Base-by-base conservation (phyloP, 805 yeast species). In the Brettanomyces anomalus region DNA sequence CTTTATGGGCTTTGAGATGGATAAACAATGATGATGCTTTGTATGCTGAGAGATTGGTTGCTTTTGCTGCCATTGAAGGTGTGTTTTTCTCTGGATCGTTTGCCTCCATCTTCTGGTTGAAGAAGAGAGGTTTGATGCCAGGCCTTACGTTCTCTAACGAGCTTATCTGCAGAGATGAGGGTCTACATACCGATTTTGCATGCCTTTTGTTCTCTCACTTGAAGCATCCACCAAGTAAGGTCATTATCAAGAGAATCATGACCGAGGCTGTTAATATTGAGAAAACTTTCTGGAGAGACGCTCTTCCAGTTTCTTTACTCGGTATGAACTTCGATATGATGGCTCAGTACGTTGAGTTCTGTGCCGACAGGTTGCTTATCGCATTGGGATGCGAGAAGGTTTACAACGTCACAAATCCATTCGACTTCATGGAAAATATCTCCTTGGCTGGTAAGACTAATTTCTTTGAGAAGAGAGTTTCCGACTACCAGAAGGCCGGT, bases 1-100 rank as follows among this genome's bases (percentile, higher is more conserved):
- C 98, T 49, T 94, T 88, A 58, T 90, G 98, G 98, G 98, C 98
- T 43, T 71, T 90, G 65, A 82, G 95, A 72, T 90, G 98, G 98
- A 90, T 90, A 61, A 71, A 77, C 47, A 96, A 89, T 60, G 74
- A 79, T 33, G 82, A 83, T 46, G 95, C 96, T 15, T 73, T 88
- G 53, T 90, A 87, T 58, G 97, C 81, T 56, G 97, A 90, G 76
- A 83, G 98, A 65, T 77, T 90, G 58, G 94, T 93, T 49, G 98
- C 98, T 16, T 90, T 93, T 61, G 97, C 97, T 49, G 97, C 98
- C 49, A 96, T 90, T 47, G 98, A 90, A 71, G 98, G 98, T 72
- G 86, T 93, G 50, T 90, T 90, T 81, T 90, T 90, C 76, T 84
- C 95, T 37, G 98, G 98, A 50, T 93, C 97, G 3, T 90, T 90